Base-by-base conservation (phyloP, 1,139 yeast genomes). In the Yarrowia galli region DNA sequence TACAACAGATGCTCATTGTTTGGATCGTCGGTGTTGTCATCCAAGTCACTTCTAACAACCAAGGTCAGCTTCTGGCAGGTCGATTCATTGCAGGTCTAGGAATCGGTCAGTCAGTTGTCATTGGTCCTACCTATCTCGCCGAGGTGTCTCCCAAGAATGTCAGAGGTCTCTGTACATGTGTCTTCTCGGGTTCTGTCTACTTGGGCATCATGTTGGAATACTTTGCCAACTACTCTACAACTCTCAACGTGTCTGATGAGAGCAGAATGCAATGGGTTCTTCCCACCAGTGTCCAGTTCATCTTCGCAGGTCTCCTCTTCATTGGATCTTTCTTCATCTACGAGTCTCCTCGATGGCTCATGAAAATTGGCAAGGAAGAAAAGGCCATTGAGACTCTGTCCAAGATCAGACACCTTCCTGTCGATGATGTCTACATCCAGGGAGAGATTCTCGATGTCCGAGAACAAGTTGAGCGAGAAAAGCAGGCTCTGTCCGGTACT, bases 311-410 rank as follows among this genome's bases (percentile, higher is more conserved):
- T 70, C 71, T 81, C n/a, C 73, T 79, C 38, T 73, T 81, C 67
- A 72, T 77, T 61, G 95, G 91, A 76, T 85, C 89, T 85, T 72
- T 83, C 65, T 81, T 87, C 74, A 85, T 89, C 78, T 96, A 96
- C 69, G 96, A 90, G 79, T 87, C 95, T 49, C 93, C 96, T 73
- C 85, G 96, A 80, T 90, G 80, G 79, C 83, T 84, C 77, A 83
- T 89, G 71, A 85, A 86, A 71, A 80, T 77, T 67, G 86, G 83
- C 70, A 79, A 79, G 69, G 79, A 85, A 67, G 90, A 83, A 22
- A 84, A 84, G 68, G 96, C 95, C 42, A 83, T 83, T 78, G 75
- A 78, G 70, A 81, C 92, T 18, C 78, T 91, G 72, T 86, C 91
- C 43, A 85, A 81, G 71, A 83, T 89, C 64, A 84, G 91, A 79